Percentiles rank a stretch among this genome's conserved stretches.
Conservation (phyloP, 805 yeast species). For the Kodamaea jinghongensis region DNA sequence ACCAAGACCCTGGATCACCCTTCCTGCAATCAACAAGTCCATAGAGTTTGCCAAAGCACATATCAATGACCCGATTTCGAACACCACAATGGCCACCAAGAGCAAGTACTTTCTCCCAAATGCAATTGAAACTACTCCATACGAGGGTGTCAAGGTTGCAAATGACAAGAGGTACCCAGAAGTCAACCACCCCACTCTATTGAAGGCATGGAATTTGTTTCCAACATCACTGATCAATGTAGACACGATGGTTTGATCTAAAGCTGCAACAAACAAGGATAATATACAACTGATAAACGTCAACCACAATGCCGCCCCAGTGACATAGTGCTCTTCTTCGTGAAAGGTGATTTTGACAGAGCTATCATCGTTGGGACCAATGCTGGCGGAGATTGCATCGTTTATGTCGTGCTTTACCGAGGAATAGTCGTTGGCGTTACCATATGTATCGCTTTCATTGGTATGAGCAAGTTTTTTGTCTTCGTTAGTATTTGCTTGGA, state of each 20-base stretch:
- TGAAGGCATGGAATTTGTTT: conserved; percentile 46
- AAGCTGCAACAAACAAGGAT: conserved; percentile 39
- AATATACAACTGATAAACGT: conserved; percentile 23
- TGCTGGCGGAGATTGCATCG: no score
- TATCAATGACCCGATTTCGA: conserved; percentile 61
- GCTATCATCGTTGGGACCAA: no score
- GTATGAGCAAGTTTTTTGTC: no score
- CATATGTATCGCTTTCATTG: no score
- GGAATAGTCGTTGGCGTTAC: no score
- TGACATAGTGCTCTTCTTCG: no score
- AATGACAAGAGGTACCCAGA: conserved; percentile 54
- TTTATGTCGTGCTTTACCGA: no score
- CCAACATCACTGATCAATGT: conserved; percentile 53
- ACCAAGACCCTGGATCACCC: conserved; percentile 70
- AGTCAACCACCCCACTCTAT: conserved; percentile 57
- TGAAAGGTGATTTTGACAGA: no score
- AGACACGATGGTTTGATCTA: conserved; percentile 59
- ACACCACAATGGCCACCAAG: conserved; percentile 47
- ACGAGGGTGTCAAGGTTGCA: conserved; percentile 50
- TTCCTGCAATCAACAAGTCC: conserved; percentile 64
- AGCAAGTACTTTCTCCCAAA: conserved; percentile 55
- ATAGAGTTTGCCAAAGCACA: conserved; percentile 54
- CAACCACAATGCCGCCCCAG: no score
- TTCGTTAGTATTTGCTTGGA: no score
- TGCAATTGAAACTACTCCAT: conserved; percentile 55